Conservation (phyloP, 306 rosid genomes). For the Cicer cuneatum region DNA sequence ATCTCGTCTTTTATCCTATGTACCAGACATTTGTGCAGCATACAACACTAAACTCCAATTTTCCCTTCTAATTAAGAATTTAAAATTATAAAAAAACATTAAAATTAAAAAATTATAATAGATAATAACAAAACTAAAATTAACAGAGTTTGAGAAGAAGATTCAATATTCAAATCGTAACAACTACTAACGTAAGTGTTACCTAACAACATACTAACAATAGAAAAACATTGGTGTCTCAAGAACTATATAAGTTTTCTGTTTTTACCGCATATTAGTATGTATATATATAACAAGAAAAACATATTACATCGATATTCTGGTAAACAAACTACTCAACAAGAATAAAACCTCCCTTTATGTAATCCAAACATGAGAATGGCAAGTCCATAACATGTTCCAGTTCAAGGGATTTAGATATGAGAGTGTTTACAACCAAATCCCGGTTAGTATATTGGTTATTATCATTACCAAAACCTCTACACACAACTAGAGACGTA, state of each 20-base stretch:
- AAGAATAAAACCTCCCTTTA: constrained; percentile 71
- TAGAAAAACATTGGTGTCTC: not conserved
- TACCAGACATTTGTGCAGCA: not conserved
- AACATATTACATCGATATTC: not conserved
- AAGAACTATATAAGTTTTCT: not conserved
- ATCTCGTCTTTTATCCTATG: no score
- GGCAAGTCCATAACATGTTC: constrained; percentile 73
- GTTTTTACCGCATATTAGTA: not conserved
- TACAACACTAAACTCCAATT: not conserved
- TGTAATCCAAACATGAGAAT: constrained; percentile 75
- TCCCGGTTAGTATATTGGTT: constrained; percentile 45
- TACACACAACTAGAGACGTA: constrained; percentile 81
- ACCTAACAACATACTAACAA: not conserved
- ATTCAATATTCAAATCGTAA: not conserved
- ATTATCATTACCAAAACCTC: constrained; percentile 56
- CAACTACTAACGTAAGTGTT: not conserved
- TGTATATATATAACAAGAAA: not conserved
- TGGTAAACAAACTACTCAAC: constrained; percentile 50
- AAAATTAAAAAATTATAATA: not conserved
- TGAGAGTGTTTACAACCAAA: constrained; percentile 53
- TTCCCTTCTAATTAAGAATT: not conserved
- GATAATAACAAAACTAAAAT: not conserved
- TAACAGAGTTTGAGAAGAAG: not conserved
- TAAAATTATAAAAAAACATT: not conserved
- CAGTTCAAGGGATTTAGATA: constrained; percentile 74